These are phyloP conservation scores for Paxillus rubicundulus DNA, from an alignment of 768 basidiomycete genomes.

Conservation along the genomic window DNA sequence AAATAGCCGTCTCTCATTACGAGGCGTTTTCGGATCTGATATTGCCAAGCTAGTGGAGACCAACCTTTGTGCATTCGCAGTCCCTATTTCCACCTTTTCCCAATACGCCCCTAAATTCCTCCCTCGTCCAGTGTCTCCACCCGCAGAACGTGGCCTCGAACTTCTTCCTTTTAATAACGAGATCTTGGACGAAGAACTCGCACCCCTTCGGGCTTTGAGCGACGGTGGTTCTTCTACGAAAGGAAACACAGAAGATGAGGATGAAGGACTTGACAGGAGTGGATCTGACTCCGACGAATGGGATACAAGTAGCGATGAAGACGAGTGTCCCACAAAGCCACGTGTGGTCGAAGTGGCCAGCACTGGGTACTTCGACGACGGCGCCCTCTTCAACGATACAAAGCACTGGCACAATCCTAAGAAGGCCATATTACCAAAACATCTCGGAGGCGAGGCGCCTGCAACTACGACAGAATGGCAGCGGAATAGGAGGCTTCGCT, in stretches of 20 bases:
- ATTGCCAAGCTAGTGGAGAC: constrained; percentile 20
- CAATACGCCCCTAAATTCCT: constrained; percentile 20
- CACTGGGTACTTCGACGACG: constrained; percentile 38
- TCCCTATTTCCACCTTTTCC: constrained; percentile 19
- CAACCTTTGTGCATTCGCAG: constrained; percentile 19
- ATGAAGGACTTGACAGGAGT: constrained; percentile 16
- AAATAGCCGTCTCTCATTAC: constrained; percentile 17
- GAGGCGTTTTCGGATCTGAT: constrained; percentile 29
- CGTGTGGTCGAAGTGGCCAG: neutral
- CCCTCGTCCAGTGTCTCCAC: constrained; percentile 3
- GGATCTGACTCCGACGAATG: constrained; percentile 18
- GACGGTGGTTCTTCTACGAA: constrained; percentile 4
- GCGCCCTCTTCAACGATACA: constrained; percentile 45
- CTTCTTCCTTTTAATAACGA: constrained; percentile 42
- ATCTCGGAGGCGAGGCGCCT: constrained; percentile 47
- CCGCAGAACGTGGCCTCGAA: neutral
- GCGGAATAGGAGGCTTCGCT: constrained; percentile 36
- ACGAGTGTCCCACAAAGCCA: neutral
- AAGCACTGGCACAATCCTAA: constrained; percentile 59
- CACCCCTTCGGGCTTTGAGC: constrained; percentile 26
- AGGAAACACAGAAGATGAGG: constrained; percentile 6
- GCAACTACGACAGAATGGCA: constrained; percentile 35
- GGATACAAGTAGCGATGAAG: constrained; percentile 21
- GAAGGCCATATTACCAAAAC: constrained; percentile 49
- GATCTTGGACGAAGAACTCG: constrained; percentile 42